Evolutionary conservation across 2,329 filamentous ascomycete genomes (phyloP), one percentile per base, ranked within the genome.

Genomic region (Verticillium albo-atrum): DNA sequence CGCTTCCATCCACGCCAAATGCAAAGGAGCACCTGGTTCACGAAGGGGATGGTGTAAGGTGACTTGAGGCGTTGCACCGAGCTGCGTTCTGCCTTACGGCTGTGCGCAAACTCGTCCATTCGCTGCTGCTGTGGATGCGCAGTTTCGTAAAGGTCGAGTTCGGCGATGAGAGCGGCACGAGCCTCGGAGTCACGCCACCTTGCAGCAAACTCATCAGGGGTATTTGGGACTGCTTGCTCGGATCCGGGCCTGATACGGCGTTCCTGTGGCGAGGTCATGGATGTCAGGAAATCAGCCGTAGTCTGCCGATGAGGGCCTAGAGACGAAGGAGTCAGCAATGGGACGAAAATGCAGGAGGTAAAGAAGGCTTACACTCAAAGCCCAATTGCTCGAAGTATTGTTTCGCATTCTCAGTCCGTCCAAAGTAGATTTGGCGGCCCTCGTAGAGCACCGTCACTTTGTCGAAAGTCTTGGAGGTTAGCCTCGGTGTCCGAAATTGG

Each of bases 211-310:
- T 87, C 86, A 62, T 82, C 79, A 0, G 86, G 74, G 1, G 84
- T 87, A 67, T 84, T 85, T 0, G 87, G 86, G 7, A 51, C 54
- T 9, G 42, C 17, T 12, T 76, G 74, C 66, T 89, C 82, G 57
- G 76, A 80, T 5, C 84, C 85, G 6, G 77, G 72, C 32, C 83
- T 79, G 66, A 87, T 85, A n/a, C 81, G 76, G 47, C 88, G 80
- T 65, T 89, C 88, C 3, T 79, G 80, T 0, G 85, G 82, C 67
- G 90, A 88, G 1, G 87, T 90, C 51, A 89, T 79, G 0, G 83
- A 85, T 7, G 89, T 91, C 28, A 91, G 72, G 72, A 91, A 91
- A 69, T 91, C 89, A 1, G 87, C 83, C 0, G 88, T 90, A 0
- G 88, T 91, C 63, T 86, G 72, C 4, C 77, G 68, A 0, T 70